These are phyloP conservation scores for Phytophthora melonis DNA, from an alignment of 352 stramenopile species.

Conservation along the genomic window DNA sequence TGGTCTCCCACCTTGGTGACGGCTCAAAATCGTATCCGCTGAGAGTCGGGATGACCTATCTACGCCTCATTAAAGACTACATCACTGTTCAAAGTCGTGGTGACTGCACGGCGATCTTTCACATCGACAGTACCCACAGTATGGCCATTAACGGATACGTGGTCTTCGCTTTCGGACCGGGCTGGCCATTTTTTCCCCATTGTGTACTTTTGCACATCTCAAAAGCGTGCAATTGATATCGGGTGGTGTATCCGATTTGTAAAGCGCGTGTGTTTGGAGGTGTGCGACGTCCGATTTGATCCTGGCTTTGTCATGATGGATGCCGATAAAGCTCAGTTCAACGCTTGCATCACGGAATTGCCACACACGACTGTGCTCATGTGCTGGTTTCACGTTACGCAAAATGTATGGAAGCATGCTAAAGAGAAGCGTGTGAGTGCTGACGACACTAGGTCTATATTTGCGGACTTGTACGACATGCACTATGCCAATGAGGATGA, in stretches of 20 bases:
- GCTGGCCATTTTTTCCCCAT: constrained; percentile 1
- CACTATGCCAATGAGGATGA: not conserved
- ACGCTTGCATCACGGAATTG: constrained; percentile 4
- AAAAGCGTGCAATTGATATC: constrained; percentile 10
- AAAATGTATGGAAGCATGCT: constrained; percentile 15
- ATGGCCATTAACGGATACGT: constrained; percentile 10
- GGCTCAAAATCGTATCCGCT: constrained; percentile 2
- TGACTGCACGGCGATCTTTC: constrained; percentile 4
- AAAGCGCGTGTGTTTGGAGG: constrained; percentile 3
- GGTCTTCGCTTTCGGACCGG: constrained; percentile 9
- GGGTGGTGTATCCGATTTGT: constrained; percentile 6
- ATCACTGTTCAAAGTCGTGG: not conserved
- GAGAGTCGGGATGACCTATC: not conserved
- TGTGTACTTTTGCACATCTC: not conserved
- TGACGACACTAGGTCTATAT: not conserved
- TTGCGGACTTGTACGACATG: constrained; percentile 10
- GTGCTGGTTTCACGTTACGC: constrained; percentile 13
- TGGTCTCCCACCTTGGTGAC: constrained; percentile 3
- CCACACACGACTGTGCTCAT: constrained; percentile 2
- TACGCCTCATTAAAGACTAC: not conserved
- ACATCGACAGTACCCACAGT: constrained; percentile 12
- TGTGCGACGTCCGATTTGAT: not conserved
- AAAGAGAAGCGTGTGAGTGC: not conserved
- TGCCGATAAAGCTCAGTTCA: constrained; percentile 11
- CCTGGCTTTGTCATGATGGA: constrained; percentile 8